A percentile compares a stretch with the other conserved stretches of the same genome.
These are phyloP conservation scores for Claviceps digitariae DNA, from an alignment of 2,329 filamentous ascomycete genomes.

Conservation along the genomic window DNA sequence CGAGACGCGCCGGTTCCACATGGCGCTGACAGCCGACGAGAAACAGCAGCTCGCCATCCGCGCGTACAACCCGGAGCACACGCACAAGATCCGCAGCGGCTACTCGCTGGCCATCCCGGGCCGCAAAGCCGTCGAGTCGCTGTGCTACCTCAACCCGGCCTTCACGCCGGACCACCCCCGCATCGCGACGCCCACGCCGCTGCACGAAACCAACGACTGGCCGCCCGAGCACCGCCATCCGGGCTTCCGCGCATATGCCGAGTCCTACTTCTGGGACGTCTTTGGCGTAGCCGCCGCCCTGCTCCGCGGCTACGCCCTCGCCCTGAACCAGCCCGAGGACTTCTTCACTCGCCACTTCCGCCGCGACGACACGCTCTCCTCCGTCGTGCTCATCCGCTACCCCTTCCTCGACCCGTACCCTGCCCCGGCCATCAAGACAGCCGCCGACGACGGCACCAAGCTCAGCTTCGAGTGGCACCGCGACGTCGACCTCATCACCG, in stretches of 20 bases:
- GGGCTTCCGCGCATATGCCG: conserved; percentile 6
- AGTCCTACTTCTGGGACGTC: conserved; percentile 7
- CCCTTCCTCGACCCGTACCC: conserved; percentile 7
- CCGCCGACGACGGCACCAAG: conserved; percentile 7
- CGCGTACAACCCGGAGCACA: conserved; percentile 4
- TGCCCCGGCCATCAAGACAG: conserved; percentile 7
- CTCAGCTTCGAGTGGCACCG: conserved; percentile 7
- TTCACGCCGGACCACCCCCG: conserved; percentile 3
- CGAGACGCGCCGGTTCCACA: conserved; percentile 6
- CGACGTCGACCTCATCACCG: conserved; percentile 7
- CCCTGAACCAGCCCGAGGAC: conserved; percentile 5
- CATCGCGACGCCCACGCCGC: conserved; percentile 4
- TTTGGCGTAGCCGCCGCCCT: conserved; percentile 4
- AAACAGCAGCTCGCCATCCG: conserved; percentile 6
- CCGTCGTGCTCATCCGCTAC: conserved; percentile 7
- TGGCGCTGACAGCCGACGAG: conserved; percentile 4
- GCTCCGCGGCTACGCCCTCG: conserved; percentile 6
- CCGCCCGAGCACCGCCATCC: conserved; percentile 6
- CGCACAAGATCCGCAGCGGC: conserved; percentile 4
- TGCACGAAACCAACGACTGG: conserved; percentile 8
- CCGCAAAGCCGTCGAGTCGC: neutral
- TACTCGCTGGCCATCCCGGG: conserved; percentile 1
- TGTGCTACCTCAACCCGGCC: conserved; percentile 1
- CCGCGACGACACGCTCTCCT: conserved; percentile 5
- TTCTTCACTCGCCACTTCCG: conserved; percentile 7